These are phyloP conservation scores for Pseudomassariella vexata DNA, from an alignment of 2,329 filamentous ascomycete genomes.

Conservation along the genomic window DNA sequence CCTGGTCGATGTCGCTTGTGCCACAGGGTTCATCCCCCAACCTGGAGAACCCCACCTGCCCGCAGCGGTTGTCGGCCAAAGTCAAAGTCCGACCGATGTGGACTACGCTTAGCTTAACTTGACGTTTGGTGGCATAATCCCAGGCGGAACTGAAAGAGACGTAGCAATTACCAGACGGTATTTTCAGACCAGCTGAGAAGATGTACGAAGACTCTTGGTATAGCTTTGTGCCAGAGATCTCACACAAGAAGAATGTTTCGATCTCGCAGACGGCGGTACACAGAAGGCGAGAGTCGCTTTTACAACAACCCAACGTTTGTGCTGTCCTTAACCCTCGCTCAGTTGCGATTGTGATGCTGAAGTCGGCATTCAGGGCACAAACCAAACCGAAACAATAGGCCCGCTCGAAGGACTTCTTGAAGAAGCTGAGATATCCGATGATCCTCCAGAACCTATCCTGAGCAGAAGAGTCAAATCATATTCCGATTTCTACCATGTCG, in stretches of 20 bases:
- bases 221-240: conserved; percentile 62
- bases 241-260: conserved; percentile 42
- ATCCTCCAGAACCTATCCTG: conserved; percentile 61
- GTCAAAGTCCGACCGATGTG: conserved; percentile 9
- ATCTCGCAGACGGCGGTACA: conserved; percentile 45
- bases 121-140: no score
- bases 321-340: conserved; percentile 1
- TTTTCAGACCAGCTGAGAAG: neutral
- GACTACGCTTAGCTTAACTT: no score
- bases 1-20: no score
- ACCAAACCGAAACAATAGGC: conserved; percentile 45
- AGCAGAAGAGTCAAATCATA: conserved; percentile 68
- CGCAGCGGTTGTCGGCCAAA: conserved; percentile 8
- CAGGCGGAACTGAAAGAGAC: no score
- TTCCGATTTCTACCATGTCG: conserved; percentile 67
- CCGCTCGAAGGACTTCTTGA: conserved; percentile 55
- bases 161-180: neutral
- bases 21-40: no score
- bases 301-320: conserved; percentile 60
- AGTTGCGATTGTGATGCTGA: conserved; percentile 13
- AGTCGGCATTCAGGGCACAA: conserved; percentile 40
- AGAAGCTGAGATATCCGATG: conserved; percentile 46
- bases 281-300: conserved; percentile 62
- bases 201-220: conserved; percentile 89
- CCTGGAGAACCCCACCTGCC: no score